Base-by-base conservation (phyloP, 805 yeast genomes). In the Ogataea siamensis region DNA sequence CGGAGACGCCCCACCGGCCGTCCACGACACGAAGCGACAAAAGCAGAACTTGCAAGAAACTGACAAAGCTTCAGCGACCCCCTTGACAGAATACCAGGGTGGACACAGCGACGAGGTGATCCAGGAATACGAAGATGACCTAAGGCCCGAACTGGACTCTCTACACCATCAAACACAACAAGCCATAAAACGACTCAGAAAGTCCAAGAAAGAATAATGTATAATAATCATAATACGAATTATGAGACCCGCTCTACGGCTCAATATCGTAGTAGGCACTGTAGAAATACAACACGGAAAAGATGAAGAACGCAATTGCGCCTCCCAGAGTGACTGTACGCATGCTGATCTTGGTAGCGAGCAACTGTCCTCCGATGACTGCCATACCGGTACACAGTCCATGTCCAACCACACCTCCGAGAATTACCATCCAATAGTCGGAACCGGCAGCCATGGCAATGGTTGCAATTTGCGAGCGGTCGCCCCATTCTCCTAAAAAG, bases 401-500 rank as follows among this genome's bases (percentile, higher is more conserved):
- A 63, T 93, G 99, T 22, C 99, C 99, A 28, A 83, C 61, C 25
- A 87, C 77, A 14, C 95, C 95, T 45, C 99, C 99, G 32, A 80
- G 50, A 32, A 91, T 87, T 26, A 89, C 95, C 50, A 72, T 71
- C 89, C 93, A 81, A 65, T 87, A 93, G 61, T 88, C 84, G 29
- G 87, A 80, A 26, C 96, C 96, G 1, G 99, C 96, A 37, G 98
- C 97, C 94, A 93, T 84, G 27, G 98, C 98, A 54, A 93, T 88
- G 22, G 97, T 93, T 29, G 97, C 96, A 39, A 93, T 87, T 67
- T 93, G 99, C 9, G 97, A 88, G 55, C 99, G 80, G 63, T 93
- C 99, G 35, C 99, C 99, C 95, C 98, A 88, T 67, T 93, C 99
- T 44, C 97, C 99, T 34, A 93, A 67, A 61, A 93, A 93, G 4